phyloP scores from a whole-genome alignment of 305 asterid genomes.

The Vinca major region DNA sequence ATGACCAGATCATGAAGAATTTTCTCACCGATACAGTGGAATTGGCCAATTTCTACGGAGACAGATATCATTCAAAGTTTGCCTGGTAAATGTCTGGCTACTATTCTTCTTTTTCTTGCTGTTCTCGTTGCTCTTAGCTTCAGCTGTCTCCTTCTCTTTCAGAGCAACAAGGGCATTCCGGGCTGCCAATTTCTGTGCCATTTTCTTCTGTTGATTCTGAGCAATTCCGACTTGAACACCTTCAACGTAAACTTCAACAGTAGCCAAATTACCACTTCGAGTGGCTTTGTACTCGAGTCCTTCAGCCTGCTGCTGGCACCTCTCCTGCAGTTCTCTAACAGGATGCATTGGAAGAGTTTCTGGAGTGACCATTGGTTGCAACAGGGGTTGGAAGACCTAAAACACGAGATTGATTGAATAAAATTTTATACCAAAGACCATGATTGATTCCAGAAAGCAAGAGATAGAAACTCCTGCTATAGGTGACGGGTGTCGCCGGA shows the following conservation, averaged over 20 bases:
- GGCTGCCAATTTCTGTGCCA: conserved; percentile 96
- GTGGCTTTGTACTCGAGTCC: conserved; percentile 89
- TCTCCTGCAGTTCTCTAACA: conserved; percentile 89
- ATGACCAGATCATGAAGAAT: conserved; percentile 2
- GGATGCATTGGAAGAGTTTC: conserved; percentile 99
- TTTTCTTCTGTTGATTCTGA: conserved; percentile 88
- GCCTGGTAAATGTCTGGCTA: conserved; percentile 81
- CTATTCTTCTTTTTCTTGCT: conserved; percentile 60
- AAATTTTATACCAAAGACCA: conserved; percentile 14
- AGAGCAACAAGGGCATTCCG: conserved; percentile 83
- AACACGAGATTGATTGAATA: neutral
- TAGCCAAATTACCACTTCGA: conserved; percentile 77
- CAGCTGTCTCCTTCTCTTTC: conserved; percentile 70
- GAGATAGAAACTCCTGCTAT: neutral
- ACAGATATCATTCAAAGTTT: conserved; percentile 89
- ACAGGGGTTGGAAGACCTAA: conserved; percentile 82
- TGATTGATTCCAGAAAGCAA: conserved; percentile 1
- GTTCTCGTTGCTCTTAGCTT: conserved; percentile 45
- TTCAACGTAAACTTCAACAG: conserved; percentile 84
- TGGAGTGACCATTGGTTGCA: conserved; percentile 97
- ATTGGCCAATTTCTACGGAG: conserved; percentile 95
- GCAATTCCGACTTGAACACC: conserved; percentile 87
- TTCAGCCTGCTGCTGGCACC: conserved; percentile 96
- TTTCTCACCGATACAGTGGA: conserved; percentile 73
- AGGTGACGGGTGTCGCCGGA: neutral